phyloP scores from a whole-genome alignment of 2,329 filamentous ascomycete species.

The Orbilia brochopaga region DNA sequence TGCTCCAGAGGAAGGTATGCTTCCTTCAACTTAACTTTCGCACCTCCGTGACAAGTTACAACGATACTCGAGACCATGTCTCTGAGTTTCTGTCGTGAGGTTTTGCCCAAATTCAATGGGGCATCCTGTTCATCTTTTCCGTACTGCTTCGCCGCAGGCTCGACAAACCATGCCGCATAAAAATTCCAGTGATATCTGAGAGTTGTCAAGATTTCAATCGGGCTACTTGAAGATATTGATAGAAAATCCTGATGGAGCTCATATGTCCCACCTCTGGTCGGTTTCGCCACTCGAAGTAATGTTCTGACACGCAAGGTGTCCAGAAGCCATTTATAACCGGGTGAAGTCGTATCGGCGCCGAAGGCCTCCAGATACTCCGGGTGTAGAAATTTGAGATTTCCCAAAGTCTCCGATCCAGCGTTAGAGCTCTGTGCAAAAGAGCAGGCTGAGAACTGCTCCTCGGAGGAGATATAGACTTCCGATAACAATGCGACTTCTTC shows the following conservation, averaged over 20 bases:
- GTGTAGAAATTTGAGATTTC: background rate
- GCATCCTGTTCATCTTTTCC: background rate
- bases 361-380: background rate
- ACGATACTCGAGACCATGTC: background rate
- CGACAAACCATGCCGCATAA: background rate
- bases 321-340: background rate
- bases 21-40: background rate
- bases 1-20: slow-evolving; percentile 1
- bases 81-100: background rate
- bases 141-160: background rate
- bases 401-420: background rate
- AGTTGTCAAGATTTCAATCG: background rate
- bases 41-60: background rate
- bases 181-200: background rate
- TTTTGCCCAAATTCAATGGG: background rate
- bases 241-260: background rate
- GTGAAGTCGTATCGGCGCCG: background rate
- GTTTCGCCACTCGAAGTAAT: background rate
- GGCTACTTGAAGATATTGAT: background rate
- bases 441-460: background rate
- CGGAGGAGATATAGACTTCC: background rate
- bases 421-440: background rate
- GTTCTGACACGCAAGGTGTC: background rate
- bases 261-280: background rate
- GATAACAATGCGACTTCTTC: background rate